Percentiles rank a stretch among this genome's conserved stretches.
Conservation (phyloP, 495 filamentous ascomycete species). For the Echria macrotheca region DNA sequence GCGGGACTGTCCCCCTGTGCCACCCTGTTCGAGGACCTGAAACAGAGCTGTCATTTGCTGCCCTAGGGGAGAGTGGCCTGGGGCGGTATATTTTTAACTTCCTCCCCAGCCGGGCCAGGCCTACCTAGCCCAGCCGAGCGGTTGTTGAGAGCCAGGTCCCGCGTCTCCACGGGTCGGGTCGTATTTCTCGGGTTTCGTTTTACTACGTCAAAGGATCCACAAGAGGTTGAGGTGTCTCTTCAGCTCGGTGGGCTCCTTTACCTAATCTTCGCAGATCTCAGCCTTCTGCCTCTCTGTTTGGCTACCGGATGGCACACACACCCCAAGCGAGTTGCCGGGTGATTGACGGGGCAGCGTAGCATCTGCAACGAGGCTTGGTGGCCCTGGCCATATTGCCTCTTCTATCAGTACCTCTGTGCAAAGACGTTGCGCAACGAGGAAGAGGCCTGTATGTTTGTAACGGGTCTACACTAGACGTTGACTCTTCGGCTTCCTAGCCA, state of each 20-base stretch:
- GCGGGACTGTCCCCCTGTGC: background rate
- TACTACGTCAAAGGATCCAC: background rate
- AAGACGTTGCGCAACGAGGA: background rate
- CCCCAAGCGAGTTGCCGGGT: background rate
- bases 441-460: too few species aligned
- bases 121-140: background rate
- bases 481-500: too few species aligned
- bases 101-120: background rate
- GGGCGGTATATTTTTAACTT: background rate
- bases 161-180: background rate
- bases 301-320: too few species aligned
- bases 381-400: constrained; percentile 4
- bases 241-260: background rate
- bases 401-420: too few species aligned
- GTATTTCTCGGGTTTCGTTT: constrained; percentile 7
- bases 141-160: background rate
- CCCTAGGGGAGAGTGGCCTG: background rate
- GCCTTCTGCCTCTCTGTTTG: background rate
- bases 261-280: too few species aligned
- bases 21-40: background rate
- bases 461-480: too few species aligned
- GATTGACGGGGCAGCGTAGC: constrained; percentile 11
- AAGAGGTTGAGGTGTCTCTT: background rate
- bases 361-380: constrained; percentile 19
- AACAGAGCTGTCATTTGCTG: constrained; percentile 2